Evolutionary conservation across 352 stramenopile species (phyloP).

Genomic region (Phytophthora kernoviae): DNA sequence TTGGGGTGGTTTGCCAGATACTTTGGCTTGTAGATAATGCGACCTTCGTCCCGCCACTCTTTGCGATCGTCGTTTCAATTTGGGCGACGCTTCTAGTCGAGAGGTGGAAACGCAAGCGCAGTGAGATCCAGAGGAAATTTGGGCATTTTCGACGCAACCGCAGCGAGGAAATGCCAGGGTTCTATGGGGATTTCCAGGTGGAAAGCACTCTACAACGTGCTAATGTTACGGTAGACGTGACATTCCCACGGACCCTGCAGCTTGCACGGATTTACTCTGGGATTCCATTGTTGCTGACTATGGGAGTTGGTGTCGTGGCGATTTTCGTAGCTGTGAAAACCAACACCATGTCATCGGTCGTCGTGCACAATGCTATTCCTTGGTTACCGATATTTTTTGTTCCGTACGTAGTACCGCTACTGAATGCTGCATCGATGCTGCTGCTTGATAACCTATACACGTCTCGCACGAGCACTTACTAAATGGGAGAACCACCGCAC

Average conservation of each 20-base stretch:
- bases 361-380: conserved; percentile 34
- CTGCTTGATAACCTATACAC: conserved; percentile 80
- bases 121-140: conserved; percentile 79
- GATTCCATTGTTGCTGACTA: conserved; percentile 54
- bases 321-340: conserved; percentile 70
- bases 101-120: conserved; percentile 90
- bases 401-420: conserved; percentile 60
- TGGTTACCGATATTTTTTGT: conserved; percentile 46
- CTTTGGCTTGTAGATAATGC: conserved; percentile 39
- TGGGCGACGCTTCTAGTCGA: conserved; percentile 89
- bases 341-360: conserved; percentile 26
- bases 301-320: conserved; percentile 51
- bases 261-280: conserved; percentile 64
- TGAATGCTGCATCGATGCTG: conserved; percentile 76
- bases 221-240: conserved; percentile 51
- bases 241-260: conserved; percentile 66
- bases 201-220: conserved; percentile 38
- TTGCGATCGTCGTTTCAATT: conserved; percentile 80
- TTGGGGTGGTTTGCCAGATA: conserved; percentile 56
- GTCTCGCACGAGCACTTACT: conserved; percentile 57
- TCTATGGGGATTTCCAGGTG: conserved; percentile 79
- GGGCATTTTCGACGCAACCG: conserved; percentile 73
- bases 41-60: conserved; percentile 49
- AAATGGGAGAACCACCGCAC: conserved; percentile 84
- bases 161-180: conserved; percentile 50